Base-by-base conservation (phyloP, 768 basidiomycete species). In the Chalciporus pseudorubinellus region DNA sequence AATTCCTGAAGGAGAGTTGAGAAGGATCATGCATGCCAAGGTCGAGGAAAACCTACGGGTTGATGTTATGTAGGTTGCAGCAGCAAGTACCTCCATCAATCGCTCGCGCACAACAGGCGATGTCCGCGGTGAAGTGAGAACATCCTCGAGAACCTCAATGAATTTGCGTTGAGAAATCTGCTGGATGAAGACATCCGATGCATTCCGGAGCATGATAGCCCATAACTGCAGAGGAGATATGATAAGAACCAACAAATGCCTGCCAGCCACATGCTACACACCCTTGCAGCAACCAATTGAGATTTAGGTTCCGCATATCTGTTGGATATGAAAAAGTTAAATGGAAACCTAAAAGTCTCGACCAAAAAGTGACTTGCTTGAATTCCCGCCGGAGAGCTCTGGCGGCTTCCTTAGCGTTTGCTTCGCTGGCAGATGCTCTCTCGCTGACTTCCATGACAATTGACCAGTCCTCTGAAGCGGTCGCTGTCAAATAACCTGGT, bases 191-290 rank as follows among this genome's bases (percentile, higher is more conserved):
- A 80, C 62, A 10, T 85, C 82, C 1, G 84, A 80, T 3, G 85
- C 84, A 62, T 95, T 94, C 24, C 84, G 83, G 33, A 95, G 78
- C 85, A 95, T 88, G 59, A 95, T 85, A 3, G 92, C 86, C 93
- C 92, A 95, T 7, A 97, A 64, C 88, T 91, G 55, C 19, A 6
- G 24, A 26, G 31, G 29, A 18, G 19, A 46, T 44, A 43, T 60
- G 8, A 52, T 53, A 34, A 43, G 14, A 29, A 22, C n/a, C 3
- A 8, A 40, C 26, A 18, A 42, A 48, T 6, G 41, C 20, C n/a
- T 36, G 45, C 8, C 44, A 39, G 26, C 1, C n/a, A 39, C 8
- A 19, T 48, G 41, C 21, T 39, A 74, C 83, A 26, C 61, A 87
- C 87, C 55, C 88, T 72, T 18, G 89, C 88, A 19, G 89, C 89